Conservation (phyloP, 768 basidiomycete genomes). For the Tricholomella constricta region DNA sequence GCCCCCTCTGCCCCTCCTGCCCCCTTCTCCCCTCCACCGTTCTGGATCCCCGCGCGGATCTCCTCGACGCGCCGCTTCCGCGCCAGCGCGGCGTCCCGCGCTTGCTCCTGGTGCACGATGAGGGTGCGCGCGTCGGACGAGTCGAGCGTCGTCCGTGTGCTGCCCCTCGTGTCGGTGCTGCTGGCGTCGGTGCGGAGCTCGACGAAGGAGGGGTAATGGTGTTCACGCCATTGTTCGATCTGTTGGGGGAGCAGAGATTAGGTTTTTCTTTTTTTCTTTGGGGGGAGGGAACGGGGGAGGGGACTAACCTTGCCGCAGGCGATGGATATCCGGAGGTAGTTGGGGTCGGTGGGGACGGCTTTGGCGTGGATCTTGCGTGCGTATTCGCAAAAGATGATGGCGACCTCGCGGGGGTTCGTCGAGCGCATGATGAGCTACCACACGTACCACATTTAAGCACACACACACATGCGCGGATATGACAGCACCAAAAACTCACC, state of each 20-base stretch:
- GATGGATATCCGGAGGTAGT: conserved; percentile 79
- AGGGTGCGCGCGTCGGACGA: conserved; percentile 57
- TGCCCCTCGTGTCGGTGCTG: conserved; percentile 18
- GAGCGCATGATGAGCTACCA: conserved; percentile 86
- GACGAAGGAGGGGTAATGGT: conserved; percentile 92
- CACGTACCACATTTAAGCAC: too few species aligned
- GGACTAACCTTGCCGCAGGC: conserved; percentile 76
- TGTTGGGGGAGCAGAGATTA: conserved; percentile 25
- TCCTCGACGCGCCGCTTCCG: conserved; percentile 32
- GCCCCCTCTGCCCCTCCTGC: too few species aligned
- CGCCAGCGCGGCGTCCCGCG: conserved; percentile 38
- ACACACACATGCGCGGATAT: too few species aligned
- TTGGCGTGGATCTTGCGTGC: conserved; percentile 82
- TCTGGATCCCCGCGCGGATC: conserved; percentile 25
- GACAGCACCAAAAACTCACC: conserved; percentile 42
- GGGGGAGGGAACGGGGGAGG: background rate
- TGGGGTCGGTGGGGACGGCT: conserved; percentile 80
- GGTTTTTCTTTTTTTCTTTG: too few species aligned
- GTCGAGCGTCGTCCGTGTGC: conserved; percentile 37
- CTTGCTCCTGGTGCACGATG: conserved; percentile 47
- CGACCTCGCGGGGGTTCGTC: conserved; percentile 90
- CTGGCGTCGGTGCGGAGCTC: conserved; percentile 32
- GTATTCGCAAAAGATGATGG: conserved; percentile 83
- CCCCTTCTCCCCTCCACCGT: too few species aligned
- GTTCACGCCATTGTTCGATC: conserved; percentile 96